These are phyloP conservation scores for Helichrysum umbraculigerum DNA, from an alignment of 129 eudicot genomes.

Conservation along the genomic window DNA sequence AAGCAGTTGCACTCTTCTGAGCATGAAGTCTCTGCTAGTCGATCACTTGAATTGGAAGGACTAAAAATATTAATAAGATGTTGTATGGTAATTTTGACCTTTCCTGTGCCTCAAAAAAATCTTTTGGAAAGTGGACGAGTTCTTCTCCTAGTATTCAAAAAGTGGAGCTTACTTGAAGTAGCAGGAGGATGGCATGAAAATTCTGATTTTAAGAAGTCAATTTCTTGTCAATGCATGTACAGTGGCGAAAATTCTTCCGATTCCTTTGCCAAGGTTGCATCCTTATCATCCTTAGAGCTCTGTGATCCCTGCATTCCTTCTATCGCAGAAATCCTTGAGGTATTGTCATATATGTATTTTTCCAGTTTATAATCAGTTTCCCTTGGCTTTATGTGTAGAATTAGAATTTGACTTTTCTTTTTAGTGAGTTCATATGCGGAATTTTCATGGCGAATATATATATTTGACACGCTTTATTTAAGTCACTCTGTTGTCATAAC, in stretches of 20 bases:
- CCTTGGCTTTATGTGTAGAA: neutral
- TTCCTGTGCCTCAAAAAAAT: constrained; percentile 36
- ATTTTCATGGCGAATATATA: neutral
- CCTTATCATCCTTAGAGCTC: constrained; percentile 43
- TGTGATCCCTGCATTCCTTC: constrained; percentile 45
- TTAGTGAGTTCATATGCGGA: neutral
- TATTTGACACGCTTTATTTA: constrained; percentile 2
- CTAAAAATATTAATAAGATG: constrained; percentile 58
- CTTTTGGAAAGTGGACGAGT: constrained; percentile 44
- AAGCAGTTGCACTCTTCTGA: constrained; percentile 36
- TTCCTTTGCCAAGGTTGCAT: constrained; percentile 48
- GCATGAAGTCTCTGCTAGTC: constrained; percentile 28
- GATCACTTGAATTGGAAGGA: constrained; percentile 43
- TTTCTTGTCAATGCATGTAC: constrained; percentile 36
- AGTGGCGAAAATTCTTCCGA: constrained; percentile 29
- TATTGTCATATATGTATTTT: constrained; percentile 29
- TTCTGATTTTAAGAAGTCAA: constrained; percentile 30
- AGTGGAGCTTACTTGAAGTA: constrained; percentile 37
- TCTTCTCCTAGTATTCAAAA: constrained; percentile 45
- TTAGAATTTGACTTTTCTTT: neutral
- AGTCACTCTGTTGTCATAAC: neutral
- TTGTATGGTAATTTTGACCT: constrained; percentile 49
- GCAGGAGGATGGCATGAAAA: constrained; percentile 19
- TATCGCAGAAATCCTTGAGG: constrained; percentile 57
- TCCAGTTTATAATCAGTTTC: constrained; percentile 10